Evolutionary conservation across 768 basidiomycete genomes (phyloP).

Genomic region (Zangia roseola): DNA sequence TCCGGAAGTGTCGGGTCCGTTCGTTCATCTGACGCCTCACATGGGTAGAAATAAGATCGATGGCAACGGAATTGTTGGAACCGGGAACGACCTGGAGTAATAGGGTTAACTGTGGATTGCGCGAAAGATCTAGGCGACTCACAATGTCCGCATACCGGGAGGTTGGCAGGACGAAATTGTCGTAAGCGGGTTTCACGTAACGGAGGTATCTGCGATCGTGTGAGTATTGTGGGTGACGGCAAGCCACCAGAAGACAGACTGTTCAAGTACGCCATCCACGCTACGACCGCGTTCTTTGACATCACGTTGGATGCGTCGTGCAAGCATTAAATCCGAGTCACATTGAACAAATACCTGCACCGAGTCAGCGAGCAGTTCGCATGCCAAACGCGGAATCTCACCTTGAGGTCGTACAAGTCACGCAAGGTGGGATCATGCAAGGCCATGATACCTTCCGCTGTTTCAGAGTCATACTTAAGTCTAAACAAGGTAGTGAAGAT

Average conservation of each 20-base stretch:
- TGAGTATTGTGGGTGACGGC: background rate
- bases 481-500: background rate
- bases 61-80: slow-evolving; percentile 82
- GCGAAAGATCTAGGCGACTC: slow-evolving; percentile 4
- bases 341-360: slow-evolving; percentile 83
- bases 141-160: slow-evolving; percentile 90
- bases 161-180: slow-evolving; percentile 90
- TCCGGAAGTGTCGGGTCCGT: slow-evolving; percentile 70
- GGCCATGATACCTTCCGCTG: slow-evolving; percentile 91
- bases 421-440: slow-evolving; percentile 78
- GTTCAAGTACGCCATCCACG: slow-evolving; percentile 86
- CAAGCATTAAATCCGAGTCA: slow-evolving; percentile 96
- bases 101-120: background rate
- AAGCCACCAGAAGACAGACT: slow-evolving; percentile 44
- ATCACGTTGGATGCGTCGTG: slow-evolving; percentile 86
- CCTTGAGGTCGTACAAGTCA: slow-evolving; percentile 89
- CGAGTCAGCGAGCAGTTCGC: background rate
- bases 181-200: slow-evolving; percentile 93
- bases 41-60: slow-evolving; percentile 91
- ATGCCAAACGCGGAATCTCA: slow-evolving; percentile 23
- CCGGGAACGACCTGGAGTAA: slow-evolving; percentile 90
- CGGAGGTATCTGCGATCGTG: slow-evolving; percentile 70
- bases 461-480: background rate
- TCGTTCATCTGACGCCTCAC: slow-evolving; percentile 81
- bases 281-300: slow-evolving; percentile 83